Evolutionary conservation across 257 asterid species (phyloP).

Genomic region (Penstemon davidsonii): DNA sequence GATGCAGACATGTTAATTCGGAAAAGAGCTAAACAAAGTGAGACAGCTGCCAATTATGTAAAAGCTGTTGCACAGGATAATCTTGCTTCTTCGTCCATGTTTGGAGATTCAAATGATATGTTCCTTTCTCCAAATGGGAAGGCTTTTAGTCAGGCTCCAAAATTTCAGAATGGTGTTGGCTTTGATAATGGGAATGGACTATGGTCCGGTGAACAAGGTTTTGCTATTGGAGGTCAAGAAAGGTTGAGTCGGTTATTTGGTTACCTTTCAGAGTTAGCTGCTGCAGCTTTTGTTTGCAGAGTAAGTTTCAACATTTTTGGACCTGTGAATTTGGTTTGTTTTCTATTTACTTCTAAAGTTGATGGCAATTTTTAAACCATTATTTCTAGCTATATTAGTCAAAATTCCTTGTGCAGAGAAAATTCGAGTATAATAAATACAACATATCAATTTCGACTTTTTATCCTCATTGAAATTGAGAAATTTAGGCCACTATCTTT

Average conservation of each 20-base stretch:
- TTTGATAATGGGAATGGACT: constrained; percentile 87
- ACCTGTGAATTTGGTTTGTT: constrained; percentile 7
- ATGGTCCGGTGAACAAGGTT: constrained; percentile 89
- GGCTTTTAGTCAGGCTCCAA: constrained; percentile 48
- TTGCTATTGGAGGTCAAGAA: constrained; percentile 97
- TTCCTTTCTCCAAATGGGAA: constrained; percentile 41
- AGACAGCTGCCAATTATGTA: constrained; percentile 81
- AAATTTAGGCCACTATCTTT: not conserved
- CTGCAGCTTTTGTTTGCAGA: constrained; percentile 98
- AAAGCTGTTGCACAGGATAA: constrained; percentile 75
- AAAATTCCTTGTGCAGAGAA: constrained; percentile 12
- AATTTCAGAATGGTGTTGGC: constrained; percentile 94
- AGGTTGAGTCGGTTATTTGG: constrained; percentile 78
- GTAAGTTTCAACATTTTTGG: constrained; percentile 37
- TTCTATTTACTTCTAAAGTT: not conserved
- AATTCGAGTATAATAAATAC: not conserved
- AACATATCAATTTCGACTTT: no score
- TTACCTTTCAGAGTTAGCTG: constrained; percentile 91
- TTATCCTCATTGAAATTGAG: no score
- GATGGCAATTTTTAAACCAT: constrained; percentile 3
- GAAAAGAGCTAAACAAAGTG: constrained; percentile 77
- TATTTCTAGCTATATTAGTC: not conserved
- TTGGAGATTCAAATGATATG: constrained; percentile 37
- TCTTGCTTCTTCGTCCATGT: constrained; percentile 31
- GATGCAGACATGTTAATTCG: constrained; percentile 84